A percentile compares a stretch with the other conserved stretches of the same genome.
Evolutionary conservation across 1,139 yeast genomes (phyloP).

Genomic region (Saccharomyces pastorianus): DNA sequence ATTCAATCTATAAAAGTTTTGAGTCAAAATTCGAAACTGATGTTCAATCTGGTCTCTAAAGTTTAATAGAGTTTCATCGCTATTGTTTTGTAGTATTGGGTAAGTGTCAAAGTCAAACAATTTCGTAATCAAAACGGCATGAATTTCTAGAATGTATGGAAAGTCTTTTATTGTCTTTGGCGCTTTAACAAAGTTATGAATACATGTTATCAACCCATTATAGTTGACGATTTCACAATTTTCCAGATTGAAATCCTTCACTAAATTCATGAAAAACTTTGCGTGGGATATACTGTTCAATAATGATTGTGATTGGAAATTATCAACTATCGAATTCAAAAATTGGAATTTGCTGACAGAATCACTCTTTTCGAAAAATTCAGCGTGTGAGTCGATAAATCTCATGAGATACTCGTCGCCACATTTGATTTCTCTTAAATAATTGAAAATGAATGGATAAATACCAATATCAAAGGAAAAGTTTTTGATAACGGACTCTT

Average conservation of each 20-base stretch:
- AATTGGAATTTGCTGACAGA: slow-evolving; percentile 22
- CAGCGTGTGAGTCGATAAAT: slow-evolving; percentile 32
- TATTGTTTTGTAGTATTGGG: slow-evolving; percentile 38
- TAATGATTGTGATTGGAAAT: slow-evolving; percentile 20
- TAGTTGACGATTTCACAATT: slow-evolving; percentile 15
- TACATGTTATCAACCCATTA: slow-evolving; percentile 24
- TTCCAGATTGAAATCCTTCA: slow-evolving; percentile 18
- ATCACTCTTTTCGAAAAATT: slow-evolving; percentile 6
- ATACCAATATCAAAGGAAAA: slow-evolving; percentile 26
- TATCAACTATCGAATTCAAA: slow-evolving; percentile 22
- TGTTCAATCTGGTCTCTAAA: slow-evolving; percentile 27
- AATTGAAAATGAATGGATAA: slow-evolving; percentile 32
- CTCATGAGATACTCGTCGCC: slow-evolving; percentile 31
- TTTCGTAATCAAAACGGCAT: slow-evolving; percentile 40
- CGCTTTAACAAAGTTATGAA: slow-evolving; percentile 23
- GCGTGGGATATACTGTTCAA: slow-evolving; percentile 21
- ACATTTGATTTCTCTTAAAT: slow-evolving; percentile 22
- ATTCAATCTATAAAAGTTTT: slow-evolving; percentile 21
- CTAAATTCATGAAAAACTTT: slow-evolving; percentile 26
- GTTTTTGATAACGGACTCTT: slow-evolving; percentile 34
- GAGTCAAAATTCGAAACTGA: slow-evolving; percentile 18
- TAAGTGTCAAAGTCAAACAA: slow-evolving; percentile 47
- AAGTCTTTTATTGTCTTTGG: slow-evolving; percentile 23
- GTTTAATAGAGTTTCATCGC: slow-evolving; percentile 31
- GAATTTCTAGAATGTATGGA: slow-evolving; percentile 26